Evolutionary conservation across 2,329 filamentous ascomycete species (phyloP).

Genomic region (Cercospora sesami): DNA sequence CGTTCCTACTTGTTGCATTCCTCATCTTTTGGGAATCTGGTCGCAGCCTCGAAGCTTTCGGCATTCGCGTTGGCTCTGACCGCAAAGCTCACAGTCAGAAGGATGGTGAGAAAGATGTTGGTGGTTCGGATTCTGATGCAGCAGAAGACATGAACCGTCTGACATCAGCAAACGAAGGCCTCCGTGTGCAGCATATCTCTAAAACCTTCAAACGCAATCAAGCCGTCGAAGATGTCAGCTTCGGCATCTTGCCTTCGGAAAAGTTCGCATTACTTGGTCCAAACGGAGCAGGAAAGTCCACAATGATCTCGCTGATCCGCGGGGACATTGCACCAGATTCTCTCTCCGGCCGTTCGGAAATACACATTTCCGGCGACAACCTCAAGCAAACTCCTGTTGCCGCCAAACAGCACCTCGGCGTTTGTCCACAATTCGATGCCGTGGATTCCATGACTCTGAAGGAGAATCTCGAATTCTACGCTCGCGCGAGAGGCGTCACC

Average conservation of each 20-base stretch:
- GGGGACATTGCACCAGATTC: slow-evolving; percentile 64
- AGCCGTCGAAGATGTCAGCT: slow-evolving; percentile 81
- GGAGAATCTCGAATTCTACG: slow-evolving; percentile 84
- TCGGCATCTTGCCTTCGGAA: slow-evolving; percentile 73
- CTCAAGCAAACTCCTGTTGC: slow-evolving; percentile 68
- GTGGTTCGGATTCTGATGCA: slow-evolving; percentile 38
- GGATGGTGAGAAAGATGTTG: slow-evolving; percentile 29
- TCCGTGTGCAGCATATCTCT: slow-evolving; percentile 72
- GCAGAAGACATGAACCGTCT: slow-evolving; percentile 23
- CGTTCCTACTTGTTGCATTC: slow-evolving; percentile 66
- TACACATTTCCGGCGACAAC: slow-evolving; percentile 73
- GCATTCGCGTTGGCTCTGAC: slow-evolving; percentile 16
- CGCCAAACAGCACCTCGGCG: slow-evolving; percentile 75
- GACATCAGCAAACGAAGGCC: slow-evolving; percentile 61
- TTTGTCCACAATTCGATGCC: slow-evolving; percentile 70
- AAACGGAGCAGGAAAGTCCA: slow-evolving; percentile 87
- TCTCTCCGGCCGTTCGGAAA: slow-evolving; percentile 64
- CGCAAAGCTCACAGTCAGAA: neutral
- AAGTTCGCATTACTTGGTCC: slow-evolving; percentile 84
- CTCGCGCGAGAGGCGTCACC: slow-evolving; percentile 70
- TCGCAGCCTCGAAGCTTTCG: slow-evolving; percentile 49
- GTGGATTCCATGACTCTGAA: slow-evolving; percentile 82
- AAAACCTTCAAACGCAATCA: slow-evolving; percentile 73
- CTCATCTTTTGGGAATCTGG: slow-evolving; percentile 73
- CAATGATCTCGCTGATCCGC: slow-evolving; percentile 80